These are phyloP conservation scores for Andrographis paniculata DNA, from an alignment of 305 asterid species.

Conservation along the genomic window DNA sequence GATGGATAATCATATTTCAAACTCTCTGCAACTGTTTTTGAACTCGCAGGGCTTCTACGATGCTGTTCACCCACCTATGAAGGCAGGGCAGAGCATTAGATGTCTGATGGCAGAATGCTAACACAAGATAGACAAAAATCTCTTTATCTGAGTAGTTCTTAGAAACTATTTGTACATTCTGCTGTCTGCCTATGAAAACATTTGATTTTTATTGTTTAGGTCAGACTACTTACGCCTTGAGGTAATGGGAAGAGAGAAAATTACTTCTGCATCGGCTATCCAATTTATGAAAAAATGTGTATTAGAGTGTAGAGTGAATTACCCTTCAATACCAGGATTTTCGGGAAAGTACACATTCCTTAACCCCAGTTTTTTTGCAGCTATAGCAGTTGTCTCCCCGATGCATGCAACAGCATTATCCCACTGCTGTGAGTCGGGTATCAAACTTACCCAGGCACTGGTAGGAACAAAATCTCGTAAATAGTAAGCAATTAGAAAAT, in stretches of 20 bases:
- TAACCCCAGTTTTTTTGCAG: slow-evolving; percentile 68
- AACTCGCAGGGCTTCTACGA: slow-evolving; percentile 59
- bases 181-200: too few species aligned
- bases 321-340: slow-evolving; percentile 91
- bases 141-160: too few species aligned
- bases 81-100: background rate
- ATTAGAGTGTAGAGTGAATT: slow-evolving; percentile 14
- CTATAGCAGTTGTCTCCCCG: slow-evolving; percentile 90
- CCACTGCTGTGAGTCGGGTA: slow-evolving; percentile 52
- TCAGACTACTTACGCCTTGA: background rate
- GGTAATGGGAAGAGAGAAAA: too few species aligned
- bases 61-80: slow-evolving; percentile 57
- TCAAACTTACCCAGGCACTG: slow-evolving; percentile 80
- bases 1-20: slow-evolving; percentile 15
- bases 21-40: slow-evolving; percentile 37
- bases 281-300: background rate
- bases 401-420: slow-evolving; percentile 85
- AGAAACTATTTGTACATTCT: too few species aligned
- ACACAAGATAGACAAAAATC: background rate
- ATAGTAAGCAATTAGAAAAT: slow-evolving; percentile 1
- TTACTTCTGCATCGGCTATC: too few species aligned
- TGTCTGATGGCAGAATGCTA: slow-evolving; percentile 1
- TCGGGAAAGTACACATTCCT: slow-evolving; percentile 65
- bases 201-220: too few species aligned
- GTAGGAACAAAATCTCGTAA: slow-evolving; percentile 11